These are phyloP conservation scores for Phytophthora aleatoria DNA, from an alignment of 352 stramenopile genomes.

Conservation along the genomic window DNA sequence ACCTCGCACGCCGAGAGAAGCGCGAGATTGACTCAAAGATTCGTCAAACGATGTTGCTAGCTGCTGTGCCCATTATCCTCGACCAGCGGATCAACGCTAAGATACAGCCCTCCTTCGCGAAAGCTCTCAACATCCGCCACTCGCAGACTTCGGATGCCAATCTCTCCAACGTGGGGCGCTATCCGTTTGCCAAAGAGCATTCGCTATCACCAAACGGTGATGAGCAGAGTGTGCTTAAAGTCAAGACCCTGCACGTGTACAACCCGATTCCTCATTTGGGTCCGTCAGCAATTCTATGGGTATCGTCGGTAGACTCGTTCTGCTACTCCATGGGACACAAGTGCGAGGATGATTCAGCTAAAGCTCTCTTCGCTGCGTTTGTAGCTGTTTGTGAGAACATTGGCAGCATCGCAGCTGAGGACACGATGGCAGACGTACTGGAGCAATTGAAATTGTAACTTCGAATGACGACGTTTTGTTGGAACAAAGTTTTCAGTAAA, in stretches of 20 bases:
- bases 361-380: constrained; percentile 20
- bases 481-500: too few species aligned
- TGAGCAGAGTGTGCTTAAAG: constrained; percentile 10
- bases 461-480: not conserved
- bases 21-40: constrained; percentile 30
- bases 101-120: constrained; percentile 22
- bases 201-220: constrained; percentile 1
- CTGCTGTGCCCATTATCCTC: constrained; percentile 23
- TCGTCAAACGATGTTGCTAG: constrained; percentile 15
- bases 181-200: constrained; percentile 25
- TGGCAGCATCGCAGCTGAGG: constrained; percentile 7
- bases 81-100: constrained; percentile 30
- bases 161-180: constrained; percentile 36
- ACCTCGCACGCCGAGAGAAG: constrained; percentile 45
- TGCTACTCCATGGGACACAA: constrained; percentile 42
- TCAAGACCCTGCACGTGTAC: constrained; percentile 41
- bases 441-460: not conserved
- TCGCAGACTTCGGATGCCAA: constrained; percentile 29
- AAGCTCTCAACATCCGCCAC: constrained; percentile 23
- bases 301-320: constrained; percentile 31
- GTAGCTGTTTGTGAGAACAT: constrained; percentile 26
- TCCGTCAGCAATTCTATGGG: constrained; percentile 29
- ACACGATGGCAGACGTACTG: constrained; percentile 30
- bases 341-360: constrained; percentile 30
- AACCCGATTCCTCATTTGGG: constrained; percentile 31